Evolutionary conservation across 176 grass and related monocot species (phyloP).

Genomic region (Triticum dicoccoides): DNA sequence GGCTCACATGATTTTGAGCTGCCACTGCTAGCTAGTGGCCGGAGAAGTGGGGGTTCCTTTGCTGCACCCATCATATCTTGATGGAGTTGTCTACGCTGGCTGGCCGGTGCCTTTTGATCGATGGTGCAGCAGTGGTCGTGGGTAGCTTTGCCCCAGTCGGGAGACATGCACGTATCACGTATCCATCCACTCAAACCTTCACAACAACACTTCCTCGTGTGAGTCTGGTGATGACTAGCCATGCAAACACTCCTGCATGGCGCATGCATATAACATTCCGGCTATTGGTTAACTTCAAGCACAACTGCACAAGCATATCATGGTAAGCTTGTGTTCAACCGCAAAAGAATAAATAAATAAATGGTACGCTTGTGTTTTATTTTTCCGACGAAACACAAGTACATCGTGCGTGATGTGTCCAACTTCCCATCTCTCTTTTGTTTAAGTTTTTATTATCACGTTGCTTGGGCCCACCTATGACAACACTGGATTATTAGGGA

Average conservation of each 20-base stretch:
- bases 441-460: neutral
- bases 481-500: constrained; percentile 15
- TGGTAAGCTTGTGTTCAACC: too few relatives aligned
- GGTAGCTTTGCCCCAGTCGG: constrained; percentile 8
- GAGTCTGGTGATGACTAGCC: neutral
- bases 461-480: neutral
- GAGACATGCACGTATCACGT: constrained; percentile 26
- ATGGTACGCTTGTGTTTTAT: too few relatives aligned
- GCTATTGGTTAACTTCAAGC: too few relatives aligned
- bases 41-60: constrained; percentile 6
- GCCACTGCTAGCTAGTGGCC: too few relatives aligned
- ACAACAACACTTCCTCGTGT: neutral
- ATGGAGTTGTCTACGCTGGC: constrained; percentile 12
- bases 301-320: neutral
- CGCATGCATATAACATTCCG: too few relatives aligned
- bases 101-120: constrained; percentile 4
- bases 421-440: neutral
- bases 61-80: neutral
- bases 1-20: too few relatives aligned
- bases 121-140: neutral
- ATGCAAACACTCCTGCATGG: neutral
- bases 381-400: neutral
- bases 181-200: neutral
- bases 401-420: neutral
- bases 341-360: too few relatives aligned